phyloP scores from a whole-genome alignment of 2,329 filamentous ascomycete genomes.

The Fusarium bactridioides region DNA sequence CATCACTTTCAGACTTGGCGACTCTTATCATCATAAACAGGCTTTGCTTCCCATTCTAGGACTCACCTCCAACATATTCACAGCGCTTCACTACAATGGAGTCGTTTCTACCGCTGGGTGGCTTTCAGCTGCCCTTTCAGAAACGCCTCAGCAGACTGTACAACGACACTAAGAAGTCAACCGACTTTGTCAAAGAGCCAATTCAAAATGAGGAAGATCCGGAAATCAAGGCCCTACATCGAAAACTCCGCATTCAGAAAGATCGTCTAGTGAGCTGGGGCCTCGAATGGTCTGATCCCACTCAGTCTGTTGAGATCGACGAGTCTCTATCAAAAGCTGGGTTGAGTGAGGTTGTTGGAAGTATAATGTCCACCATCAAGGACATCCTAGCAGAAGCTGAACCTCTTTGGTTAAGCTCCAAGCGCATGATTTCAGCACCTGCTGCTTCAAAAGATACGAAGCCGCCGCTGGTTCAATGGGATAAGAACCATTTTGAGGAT shows the following conservation, averaged over 20 bases:
- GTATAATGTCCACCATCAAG: constrained; percentile 82
- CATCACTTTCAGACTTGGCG: constrained; percentile 18
- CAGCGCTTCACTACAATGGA: constrained; percentile 50
- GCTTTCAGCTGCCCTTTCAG: constrained; percentile 66
- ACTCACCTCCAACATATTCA: background rate
- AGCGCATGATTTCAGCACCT: constrained; percentile 51
- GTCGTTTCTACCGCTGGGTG: constrained; percentile 58
- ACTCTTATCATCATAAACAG: background rate
- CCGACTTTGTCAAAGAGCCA: constrained; percentile 74
- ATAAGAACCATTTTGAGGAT: constrained; percentile 78
- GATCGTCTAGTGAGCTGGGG: constrained; percentile 83
- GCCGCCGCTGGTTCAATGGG: constrained; percentile 66
- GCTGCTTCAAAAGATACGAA: constrained; percentile 61
- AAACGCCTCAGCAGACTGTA: constrained; percentile 76
- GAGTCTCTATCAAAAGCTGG: constrained; percentile 76
- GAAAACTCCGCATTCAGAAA: constrained; percentile 81
- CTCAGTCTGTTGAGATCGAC: constrained; percentile 74
- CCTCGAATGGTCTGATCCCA: constrained; percentile 80
- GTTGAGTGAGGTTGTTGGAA: constrained; percentile 78
- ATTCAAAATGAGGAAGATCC: constrained; percentile 70
- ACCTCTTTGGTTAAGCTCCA: constrained; percentile 71
- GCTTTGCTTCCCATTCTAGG: background rate
- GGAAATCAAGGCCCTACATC: constrained; percentile 75
- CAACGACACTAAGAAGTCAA: constrained; percentile 81
- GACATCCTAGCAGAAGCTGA: constrained; percentile 81